These are phyloP conservation scores for Globisporangium heterothallicum DNA, from an alignment of 352 stramenopile genomes.

Conservation along the genomic window DNA sequence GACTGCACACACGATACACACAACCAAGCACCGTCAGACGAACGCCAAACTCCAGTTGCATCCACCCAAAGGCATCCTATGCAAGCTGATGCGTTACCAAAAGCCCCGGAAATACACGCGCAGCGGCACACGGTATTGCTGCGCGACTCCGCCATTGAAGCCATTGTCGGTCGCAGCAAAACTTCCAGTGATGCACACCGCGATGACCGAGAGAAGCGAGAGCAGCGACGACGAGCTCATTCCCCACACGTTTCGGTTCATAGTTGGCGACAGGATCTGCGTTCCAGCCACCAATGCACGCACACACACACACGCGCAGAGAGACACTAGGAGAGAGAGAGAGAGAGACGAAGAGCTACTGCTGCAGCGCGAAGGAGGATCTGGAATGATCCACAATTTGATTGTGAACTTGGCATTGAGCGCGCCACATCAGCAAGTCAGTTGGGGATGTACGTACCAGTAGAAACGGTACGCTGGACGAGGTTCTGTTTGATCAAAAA, in stretches of 20 bases:
- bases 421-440: too few species aligned
- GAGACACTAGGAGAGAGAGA: neutral
- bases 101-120: slow-evolving; percentile 71
- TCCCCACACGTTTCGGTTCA: neutral
- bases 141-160: slow-evolving; percentile 14
- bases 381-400: too few species aligned
- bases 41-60: neutral
- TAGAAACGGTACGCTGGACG: too few species aligned
- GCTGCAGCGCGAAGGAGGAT: too few species aligned
- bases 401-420: too few species aligned
- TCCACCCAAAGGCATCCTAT: neutral
- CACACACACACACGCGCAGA: too few species aligned
- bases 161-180: neutral
- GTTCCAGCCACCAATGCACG: too few species aligned
- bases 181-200: neutral
- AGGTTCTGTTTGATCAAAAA: too few species aligned
- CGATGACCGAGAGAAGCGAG: neutral
- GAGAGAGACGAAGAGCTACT: slow-evolving; percentile 1
- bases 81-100: slow-evolving; percentile 29
- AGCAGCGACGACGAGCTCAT: slow-evolving; percentile 3
- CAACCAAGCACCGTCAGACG: neutral
- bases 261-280: neutral
- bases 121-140: slow-evolving; percentile 46
- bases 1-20: slow-evolving; percentile 21
- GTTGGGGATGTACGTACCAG: too few species aligned